Percentiles rank a stretch among this genome's conserved stretches.
These are phyloP conservation scores for Colletotrichum sp. DNA, from an alignment of 2,329 filamentous ascomycete genomes.

Conservation along the genomic window DNA sequence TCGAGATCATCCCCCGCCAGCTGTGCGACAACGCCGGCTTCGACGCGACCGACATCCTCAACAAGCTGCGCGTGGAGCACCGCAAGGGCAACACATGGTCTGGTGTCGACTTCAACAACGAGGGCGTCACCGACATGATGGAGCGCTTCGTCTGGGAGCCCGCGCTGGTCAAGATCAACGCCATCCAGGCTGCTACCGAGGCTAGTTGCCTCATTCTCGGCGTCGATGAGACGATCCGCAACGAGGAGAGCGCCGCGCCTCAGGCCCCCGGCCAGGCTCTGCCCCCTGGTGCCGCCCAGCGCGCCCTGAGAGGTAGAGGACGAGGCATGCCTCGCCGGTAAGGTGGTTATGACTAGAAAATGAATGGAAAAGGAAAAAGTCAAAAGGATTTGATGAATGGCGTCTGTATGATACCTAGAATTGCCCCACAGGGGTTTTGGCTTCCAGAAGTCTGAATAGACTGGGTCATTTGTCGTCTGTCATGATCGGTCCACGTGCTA, in stretches of 20 bases:
- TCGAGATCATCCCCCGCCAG: conserved; percentile 95
- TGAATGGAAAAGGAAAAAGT: conserved; percentile 23
- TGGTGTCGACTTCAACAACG: conserved; percentile 91
- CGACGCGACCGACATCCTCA: conserved; percentile 97
- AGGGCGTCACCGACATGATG: conserved; percentile 94
- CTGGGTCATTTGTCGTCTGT: conserved; percentile 20
- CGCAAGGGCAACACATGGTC: conserved; percentile 92
- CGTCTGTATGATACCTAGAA: conserved; percentile 27
- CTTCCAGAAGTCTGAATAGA: conserved; percentile 21
- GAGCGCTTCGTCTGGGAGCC: conserved; percentile 98
- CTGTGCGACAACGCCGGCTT: conserved; percentile 99
- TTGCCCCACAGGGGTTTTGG: conserved; percentile 9
- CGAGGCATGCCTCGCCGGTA: conserved; percentile 89
- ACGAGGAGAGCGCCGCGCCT: conserved; percentile 88
- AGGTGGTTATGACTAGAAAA: conserved; percentile 2
- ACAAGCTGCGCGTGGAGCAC: conserved; percentile 95
- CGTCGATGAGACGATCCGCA: conserved; percentile 98
- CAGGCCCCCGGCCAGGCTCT: conserved; percentile 79
- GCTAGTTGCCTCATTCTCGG: conserved; percentile 93
- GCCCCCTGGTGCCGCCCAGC: conserved; percentile 84
- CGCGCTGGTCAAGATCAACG: conserved; percentile 94
- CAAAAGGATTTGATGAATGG: conserved; percentile 20
- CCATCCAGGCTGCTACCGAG: conserved; percentile 94
- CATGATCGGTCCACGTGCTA: not conserved
- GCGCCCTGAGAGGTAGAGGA: conserved; percentile 82